A percentile compares a stretch with the other conserved stretches of the same genome.
Evolutionary conservation across 225 moss, liverwort and hornwort genomes (phyloP).

Genomic region (Thuidium tamariscinum): DNA sequence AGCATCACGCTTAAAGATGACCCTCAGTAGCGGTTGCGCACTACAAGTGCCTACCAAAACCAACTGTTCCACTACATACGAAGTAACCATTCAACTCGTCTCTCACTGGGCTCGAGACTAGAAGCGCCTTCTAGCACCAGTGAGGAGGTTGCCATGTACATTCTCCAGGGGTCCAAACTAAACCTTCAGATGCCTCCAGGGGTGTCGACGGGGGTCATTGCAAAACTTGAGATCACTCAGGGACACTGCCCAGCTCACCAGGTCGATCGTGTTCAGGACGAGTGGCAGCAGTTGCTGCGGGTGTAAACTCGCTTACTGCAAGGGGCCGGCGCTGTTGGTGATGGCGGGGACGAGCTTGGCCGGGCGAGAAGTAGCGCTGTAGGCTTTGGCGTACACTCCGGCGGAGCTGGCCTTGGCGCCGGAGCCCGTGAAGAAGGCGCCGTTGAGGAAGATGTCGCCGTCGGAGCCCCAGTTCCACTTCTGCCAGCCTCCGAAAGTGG

Average conservation of each 20-base stretch:
- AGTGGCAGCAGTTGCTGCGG: neutral
- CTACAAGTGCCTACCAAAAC: neutral
- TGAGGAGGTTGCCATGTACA: neutral
- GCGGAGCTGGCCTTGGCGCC: neutral
- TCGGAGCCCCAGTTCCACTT: constrained; percentile 26
- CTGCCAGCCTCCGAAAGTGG: constrained; percentile 2
- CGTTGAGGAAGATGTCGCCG: constrained; percentile 6
- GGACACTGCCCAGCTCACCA: neutral
- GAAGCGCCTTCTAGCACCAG: neutral
- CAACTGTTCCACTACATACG: neutral
- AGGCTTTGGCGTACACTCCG: neutral
- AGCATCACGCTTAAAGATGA: neutral
- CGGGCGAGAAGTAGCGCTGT: neutral
- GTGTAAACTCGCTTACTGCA: neutral
- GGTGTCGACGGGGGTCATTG: neutral
- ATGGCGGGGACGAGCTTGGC: constrained; percentile 7
- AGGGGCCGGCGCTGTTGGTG: constrained; percentile 14
- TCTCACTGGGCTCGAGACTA: neutral
- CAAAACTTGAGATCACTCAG: neutral
- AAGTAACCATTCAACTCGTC: neutral
- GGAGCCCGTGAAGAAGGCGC: constrained; percentile 25
- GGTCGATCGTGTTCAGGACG: neutral
- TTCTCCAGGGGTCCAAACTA: neutral
- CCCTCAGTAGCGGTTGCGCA: neutral
- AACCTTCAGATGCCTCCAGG: neutral